Evolutionary conservation across 225 moss, liverwort and hornwort species (phyloP).

Genomic region (Bryum argenteum): DNA sequence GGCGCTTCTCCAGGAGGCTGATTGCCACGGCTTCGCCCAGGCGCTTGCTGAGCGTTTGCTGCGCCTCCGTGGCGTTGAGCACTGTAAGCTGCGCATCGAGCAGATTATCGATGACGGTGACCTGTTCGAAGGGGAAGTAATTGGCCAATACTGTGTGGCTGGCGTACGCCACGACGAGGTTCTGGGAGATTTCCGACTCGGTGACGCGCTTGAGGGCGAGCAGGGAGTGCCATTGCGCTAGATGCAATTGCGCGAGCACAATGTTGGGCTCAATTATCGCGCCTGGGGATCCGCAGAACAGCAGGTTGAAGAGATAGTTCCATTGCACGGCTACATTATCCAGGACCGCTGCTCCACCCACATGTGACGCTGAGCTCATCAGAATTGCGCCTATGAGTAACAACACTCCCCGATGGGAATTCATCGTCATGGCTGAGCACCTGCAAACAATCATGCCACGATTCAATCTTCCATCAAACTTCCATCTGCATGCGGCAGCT

Average conservation of each 20-base stretch:
- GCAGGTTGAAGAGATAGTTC: constrained; percentile 21
- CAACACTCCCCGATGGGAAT: background rate
- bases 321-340: constrained; percentile 33
- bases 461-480: too few species aligned
- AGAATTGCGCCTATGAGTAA: background rate
- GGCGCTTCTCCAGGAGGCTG: constrained; percentile 5
- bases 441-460: background rate
- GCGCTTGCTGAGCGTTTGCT: constrained; percentile 9
- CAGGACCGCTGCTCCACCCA: background rate
- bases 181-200: background rate
- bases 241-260: constrained; percentile 24
- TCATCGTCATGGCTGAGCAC: background rate
- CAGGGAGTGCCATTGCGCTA: constrained; percentile 36
- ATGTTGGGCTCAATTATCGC: background rate
- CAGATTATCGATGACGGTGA: constrained; percentile 19
- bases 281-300: constrained; percentile 1
- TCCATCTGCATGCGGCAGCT: too few species aligned
- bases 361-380: background rate
- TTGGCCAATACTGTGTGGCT: constrained; percentile 34
- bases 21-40: constrained; percentile 24
- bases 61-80: constrained; percentile 8
- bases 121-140: constrained; percentile 25
- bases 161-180: constrained; percentile 31
- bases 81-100: constrained; percentile 27
- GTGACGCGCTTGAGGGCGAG: constrained; percentile 22